Evolutionary conservation across 495 filamentous ascomycete species (phyloP), one percentile per base, ranked within the genome.

Genomic region (Bacidia gigantensis): DNA sequence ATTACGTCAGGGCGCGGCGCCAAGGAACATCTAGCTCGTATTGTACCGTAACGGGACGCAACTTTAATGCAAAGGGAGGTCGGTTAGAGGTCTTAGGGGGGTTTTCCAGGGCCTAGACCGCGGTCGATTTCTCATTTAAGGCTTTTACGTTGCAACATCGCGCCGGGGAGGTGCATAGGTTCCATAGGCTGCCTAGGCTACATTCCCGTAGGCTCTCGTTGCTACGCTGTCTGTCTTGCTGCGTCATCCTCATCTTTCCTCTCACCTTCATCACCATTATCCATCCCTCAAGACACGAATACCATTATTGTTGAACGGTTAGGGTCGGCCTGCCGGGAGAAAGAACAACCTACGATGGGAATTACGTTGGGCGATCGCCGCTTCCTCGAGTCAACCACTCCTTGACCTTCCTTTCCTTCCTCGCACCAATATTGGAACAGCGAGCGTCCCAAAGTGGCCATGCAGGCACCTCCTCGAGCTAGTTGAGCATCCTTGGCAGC

Each of bases 391-490:
- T 22, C 26, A 20, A 17, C 44, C n/a, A 26, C 25, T 14, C 44
- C 26, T 21, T 22, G 22, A 10, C n/a, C 17, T 24, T 14, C 26
- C n/a, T 10, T 24, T 14, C 26, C 11, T 32, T 14, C 22, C 5
- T 25, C 49, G 39, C 23, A 40, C 32, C n/a, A 20, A 35, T 5
- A 14, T 35, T 14, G 29, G 29, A 35, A 35, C 29, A 35, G 29
- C 29, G 7, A 35, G 29, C 7, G 14, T 32, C 49, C 26, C 39
- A 51, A 17, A n/a, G n/a, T 40, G 48, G 49, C 26, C 49, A 35
- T 51, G 49, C 49, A 51, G 17, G 22, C 44, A 22, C 44, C 44
- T 22, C 44, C 25, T 46, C 44, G 11, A 47, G 29, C 29, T 35
- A 35, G 14, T 35, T 35, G 29, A 35, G 29, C 29, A 7, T 5